Conservation (phyloP, 306 rosid genomes). For the Corylus avellana region DNA sequence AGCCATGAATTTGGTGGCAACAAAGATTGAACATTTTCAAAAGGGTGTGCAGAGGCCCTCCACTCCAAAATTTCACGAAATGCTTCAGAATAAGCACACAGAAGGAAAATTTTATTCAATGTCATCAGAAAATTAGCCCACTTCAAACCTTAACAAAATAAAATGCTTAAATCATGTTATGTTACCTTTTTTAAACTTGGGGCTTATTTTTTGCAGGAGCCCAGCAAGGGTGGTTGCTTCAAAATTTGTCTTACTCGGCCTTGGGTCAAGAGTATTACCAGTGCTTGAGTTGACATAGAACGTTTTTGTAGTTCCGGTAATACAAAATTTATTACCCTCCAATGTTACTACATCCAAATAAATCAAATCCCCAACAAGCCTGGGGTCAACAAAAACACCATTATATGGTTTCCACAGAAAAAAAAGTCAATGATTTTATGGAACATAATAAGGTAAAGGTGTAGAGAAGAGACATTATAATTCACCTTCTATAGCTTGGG, state of each 20-base stretch:
- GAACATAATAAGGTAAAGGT: conserved; percentile 10
- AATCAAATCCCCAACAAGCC: conserved; percentile 96
- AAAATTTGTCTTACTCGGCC: conserved; percentile 63
- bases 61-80: conserved; percentile 92
- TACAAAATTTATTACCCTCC: conserved; percentile 83
- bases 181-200: conserved; percentile 88
- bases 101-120: conserved; percentile 3
- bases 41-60: conserved; percentile 94
- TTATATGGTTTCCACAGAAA: conserved; percentile 5
- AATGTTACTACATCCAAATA: conserved; percentile 87
- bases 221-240: conserved; percentile 90
- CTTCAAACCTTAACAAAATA: conserved; percentile 12
- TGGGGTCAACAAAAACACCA: conserved; percentile 39
- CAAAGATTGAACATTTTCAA: conserved; percentile 94
- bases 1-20: conserved; percentile 97
- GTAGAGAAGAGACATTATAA: conserved; percentile 5
- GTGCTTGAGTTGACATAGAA: conserved; percentile 93
- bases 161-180: conserved; percentile 11
- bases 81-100: conserved; percentile 53
- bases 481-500: conserved; percentile 92
- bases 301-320: conserved; percentile 76
- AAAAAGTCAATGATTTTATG: conserved; percentile 5
- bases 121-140: conserved; percentile 8
- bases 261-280: conserved; percentile 67
- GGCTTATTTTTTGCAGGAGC: conserved; percentile 86